Percentiles rank a stretch among this genome's conserved stretches.
Conservation (phyloP, 495 filamentous ascomycete species). For the Podospora tetraspora region DNA sequence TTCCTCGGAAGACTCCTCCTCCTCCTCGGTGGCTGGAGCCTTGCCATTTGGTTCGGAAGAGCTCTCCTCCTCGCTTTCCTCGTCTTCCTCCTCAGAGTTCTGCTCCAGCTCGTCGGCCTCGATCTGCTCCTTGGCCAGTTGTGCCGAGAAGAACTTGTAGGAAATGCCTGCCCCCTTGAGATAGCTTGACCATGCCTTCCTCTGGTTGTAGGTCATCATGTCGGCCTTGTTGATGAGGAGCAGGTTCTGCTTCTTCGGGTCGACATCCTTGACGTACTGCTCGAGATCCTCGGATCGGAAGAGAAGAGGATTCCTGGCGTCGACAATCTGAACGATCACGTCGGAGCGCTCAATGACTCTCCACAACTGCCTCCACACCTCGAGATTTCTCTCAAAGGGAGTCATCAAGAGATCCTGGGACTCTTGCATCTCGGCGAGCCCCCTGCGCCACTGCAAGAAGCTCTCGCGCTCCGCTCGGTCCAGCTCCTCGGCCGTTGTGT, state of each 20-base stretch:
- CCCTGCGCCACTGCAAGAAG: constrained; percentile 84
- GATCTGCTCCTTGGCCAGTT: constrained; percentile 69
- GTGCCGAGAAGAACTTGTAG: constrained; percentile 94
- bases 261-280: constrained; percentile 87
- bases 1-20: constrained; percentile 32
- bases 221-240: constrained; percentile 98
- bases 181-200: constrained; percentile 81
- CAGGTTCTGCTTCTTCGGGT: constrained; percentile 81
- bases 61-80: constrained; percentile 46
- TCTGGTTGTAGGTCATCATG: constrained; percentile 90
- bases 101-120: constrained; percentile 34
- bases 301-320: constrained; percentile 88
- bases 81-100: constrained; percentile 19
- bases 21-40: neutral
- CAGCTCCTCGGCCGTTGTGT: constrained; percentile 75
- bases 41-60: constrained; percentile 12
- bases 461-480: constrained; percentile 73
- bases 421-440: constrained; percentile 87
- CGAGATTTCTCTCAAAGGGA: constrained; percentile 94
- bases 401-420: constrained; percentile 93
- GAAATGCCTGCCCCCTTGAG: constrained; percentile 76
- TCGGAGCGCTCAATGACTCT: constrained; percentile 96
- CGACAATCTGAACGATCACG: constrained; percentile 95
- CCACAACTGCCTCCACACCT: constrained; percentile 98
- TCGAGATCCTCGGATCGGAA: constrained; percentile 95